Percentiles rank a stretch among this genome's conserved stretches.
Evolutionary conservation across 1,284 basidiomycete species (phyloP).

Genomic region (Apiotrichum brassicae): DNA sequence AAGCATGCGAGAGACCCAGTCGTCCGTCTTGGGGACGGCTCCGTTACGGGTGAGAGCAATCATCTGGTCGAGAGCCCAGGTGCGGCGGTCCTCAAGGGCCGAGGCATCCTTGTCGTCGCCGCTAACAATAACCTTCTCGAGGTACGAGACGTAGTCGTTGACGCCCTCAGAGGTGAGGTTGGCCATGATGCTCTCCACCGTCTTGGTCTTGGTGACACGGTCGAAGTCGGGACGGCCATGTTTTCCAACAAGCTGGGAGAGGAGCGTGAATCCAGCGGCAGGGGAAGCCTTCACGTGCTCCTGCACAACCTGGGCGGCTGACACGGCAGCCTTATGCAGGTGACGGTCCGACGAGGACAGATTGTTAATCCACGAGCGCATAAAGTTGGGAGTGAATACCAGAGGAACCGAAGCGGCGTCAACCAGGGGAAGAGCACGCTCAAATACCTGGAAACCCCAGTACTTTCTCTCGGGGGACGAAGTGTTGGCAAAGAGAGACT

Average conservation of each 20-base stretch:
- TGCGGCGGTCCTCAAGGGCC: conserved; percentile 12
- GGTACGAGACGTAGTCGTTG: conserved; percentile 81
- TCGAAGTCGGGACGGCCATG: conserved; percentile 87
- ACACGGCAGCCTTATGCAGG: conserved; percentile 77
- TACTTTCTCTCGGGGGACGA: conserved; percentile 86
- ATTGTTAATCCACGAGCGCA: conserved; percentile 95
- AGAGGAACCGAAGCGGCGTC: conserved; percentile 56
- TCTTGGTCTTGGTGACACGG: conserved; percentile 85
- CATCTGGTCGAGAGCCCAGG: conserved; percentile 85
- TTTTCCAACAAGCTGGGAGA: conserved; percentile 78
- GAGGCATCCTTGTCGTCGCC: conserved; percentile 45
- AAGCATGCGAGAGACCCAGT: conserved; percentile 66
- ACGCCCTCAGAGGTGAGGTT: conserved; percentile 91
- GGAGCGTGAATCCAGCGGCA: conserved; percentile 72
- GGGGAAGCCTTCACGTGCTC: conserved; percentile 69
- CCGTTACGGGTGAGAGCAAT: conserved; percentile 70
- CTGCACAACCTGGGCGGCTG: conserved; percentile 71
- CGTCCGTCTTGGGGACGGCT: conserved; percentile 72
- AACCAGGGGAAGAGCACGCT: conserved; percentile 67
- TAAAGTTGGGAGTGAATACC: conserved; percentile 91
- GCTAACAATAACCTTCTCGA: conserved; percentile 68
- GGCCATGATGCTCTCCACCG: conserved; percentile 81
- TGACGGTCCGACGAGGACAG: conserved; percentile 79
- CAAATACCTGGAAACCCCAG: conserved; percentile 92
- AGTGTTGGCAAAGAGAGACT: conserved; percentile 76